Percentiles rank a stretch among this genome's conserved stretches.
Conservation (phyloP, 305 asterid genomes). For the Ajuga reptans region DNA sequence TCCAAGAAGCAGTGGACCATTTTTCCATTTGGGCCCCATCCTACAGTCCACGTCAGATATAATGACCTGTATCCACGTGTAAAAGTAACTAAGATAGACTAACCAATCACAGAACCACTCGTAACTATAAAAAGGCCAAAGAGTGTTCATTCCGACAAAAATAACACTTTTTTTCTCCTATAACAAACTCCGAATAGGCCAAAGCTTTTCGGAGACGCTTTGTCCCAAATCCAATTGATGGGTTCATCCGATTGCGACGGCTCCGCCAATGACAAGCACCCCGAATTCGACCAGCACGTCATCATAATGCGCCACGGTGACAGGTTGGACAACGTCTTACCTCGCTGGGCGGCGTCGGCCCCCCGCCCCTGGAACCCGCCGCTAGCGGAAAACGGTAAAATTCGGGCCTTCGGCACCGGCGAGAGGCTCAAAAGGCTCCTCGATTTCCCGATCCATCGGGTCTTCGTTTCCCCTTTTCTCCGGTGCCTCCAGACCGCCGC, state of each 20-base stretch:
- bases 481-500: slow-evolving; percentile 83
- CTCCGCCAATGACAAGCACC: neutral
- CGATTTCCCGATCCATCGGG: slow-evolving; percentile 62
- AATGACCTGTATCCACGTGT: no score
- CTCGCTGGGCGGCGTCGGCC: slow-evolving; percentile 62
- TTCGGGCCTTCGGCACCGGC: slow-evolving; percentile 60
- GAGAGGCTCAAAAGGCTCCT: slow-evolving; percentile 35
- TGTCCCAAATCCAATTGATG: slow-evolving; percentile 26
- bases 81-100: no score
- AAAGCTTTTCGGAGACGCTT: no score
- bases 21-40: no score
- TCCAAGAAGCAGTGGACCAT: no score
- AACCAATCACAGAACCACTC: no score
- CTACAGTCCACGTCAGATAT: no score
- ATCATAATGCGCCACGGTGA: slow-evolving; percentile 94
- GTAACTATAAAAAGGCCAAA: no score
- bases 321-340: slow-evolving; percentile 65
- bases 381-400: slow-evolving; percentile 53
- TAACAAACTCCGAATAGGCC: neutral
- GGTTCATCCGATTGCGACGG: slow-evolving; percentile 26
- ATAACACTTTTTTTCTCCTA: no score
- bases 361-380: slow-evolving; percentile 92
- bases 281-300: slow-evolving; percentile 44
- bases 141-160: no score
- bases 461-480: slow-evolving; percentile 70